These are phyloP conservation scores for Hypoxylon sp. DNA, from an alignment of 2,329 filamentous ascomycete genomes.

Conservation along the genomic window DNA sequence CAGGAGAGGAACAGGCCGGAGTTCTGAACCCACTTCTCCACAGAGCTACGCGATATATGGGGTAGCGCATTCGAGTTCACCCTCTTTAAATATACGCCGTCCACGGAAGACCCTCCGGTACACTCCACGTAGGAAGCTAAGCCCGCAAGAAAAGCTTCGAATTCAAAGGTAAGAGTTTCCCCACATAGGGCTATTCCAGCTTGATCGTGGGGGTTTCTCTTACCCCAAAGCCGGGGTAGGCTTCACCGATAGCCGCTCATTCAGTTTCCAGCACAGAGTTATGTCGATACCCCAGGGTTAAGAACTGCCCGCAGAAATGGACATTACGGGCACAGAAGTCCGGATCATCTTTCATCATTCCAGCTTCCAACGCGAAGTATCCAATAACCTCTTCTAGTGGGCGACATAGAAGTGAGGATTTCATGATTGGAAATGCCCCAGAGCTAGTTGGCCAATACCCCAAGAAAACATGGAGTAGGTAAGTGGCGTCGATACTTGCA, in stretches of 20 bases:
- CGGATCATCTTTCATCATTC: neutral
- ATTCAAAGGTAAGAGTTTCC: conserved; percentile 16
- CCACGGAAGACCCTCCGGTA: conserved; percentile 26
- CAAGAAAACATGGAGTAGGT: conserved; percentile 16
- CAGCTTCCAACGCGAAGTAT: neutral
- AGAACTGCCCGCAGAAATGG: neutral
- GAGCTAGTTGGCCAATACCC: conserved; percentile 9
- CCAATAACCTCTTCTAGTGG: neutral
- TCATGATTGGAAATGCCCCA: conserved; percentile 17
- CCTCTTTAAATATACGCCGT: conserved; percentile 5
- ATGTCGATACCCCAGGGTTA: neutral
- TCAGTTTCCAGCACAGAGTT: neutral
- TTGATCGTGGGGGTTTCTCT: conserved; percentile 34
- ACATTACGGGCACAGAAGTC: neutral
- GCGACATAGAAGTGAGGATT: neutral
- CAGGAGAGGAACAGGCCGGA: neutral
- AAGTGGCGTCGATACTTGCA: conserved; percentile 27
- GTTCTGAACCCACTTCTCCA: conserved; percentile 25
- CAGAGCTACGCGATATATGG: conserved; percentile 27
- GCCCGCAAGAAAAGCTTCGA: conserved; percentile 12
- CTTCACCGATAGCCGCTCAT: conserved; percentile 13
- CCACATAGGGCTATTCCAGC: conserved; percentile 29
- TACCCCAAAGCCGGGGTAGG: conserved; percentile 13
- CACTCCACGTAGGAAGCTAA: conserved; percentile 28
- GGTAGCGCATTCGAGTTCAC: conserved; percentile 11